Conservation (phyloP, 345 rosid species). For the Linum usitatissimum region DNA sequence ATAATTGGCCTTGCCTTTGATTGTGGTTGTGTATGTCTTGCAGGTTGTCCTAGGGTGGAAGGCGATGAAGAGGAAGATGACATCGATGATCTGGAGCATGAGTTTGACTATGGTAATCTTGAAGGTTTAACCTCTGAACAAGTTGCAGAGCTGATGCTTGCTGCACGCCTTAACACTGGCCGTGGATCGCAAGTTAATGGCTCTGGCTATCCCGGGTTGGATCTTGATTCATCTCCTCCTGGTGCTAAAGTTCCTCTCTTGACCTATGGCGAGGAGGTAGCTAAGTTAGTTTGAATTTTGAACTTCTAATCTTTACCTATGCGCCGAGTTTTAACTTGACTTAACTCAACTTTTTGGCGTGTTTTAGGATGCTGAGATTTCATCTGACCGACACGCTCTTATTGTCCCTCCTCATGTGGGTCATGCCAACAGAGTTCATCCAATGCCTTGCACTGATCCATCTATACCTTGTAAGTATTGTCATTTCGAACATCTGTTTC, state of each 20-base stretch:
- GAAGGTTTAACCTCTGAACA: constrained; percentile 1
- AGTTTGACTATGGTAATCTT: constrained; percentile 2
- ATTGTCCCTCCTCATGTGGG: neutral
- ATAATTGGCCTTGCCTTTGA: neutral
- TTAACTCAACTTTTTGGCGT: neutral
- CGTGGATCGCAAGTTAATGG: neutral
- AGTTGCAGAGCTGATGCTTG: constrained; percentile 1
- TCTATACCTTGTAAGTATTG: neutral
- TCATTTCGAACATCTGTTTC: neutral
- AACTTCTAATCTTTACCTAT: too few relatives aligned
- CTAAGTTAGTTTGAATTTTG: neutral
- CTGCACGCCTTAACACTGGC: constrained; percentile 1
- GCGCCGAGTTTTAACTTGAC: too few relatives aligned
- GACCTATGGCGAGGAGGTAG: constrained; percentile 7
- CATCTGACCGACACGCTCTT: neutral
- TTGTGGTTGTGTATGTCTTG: neutral
- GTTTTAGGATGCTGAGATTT: neutral
- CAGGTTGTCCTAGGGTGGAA: constrained; percentile 3
- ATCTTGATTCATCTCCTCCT: constrained; percentile 1
- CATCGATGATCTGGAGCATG: constrained; percentile 4
- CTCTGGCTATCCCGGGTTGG: neutral
- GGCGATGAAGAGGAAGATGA: constrained; percentile 5
- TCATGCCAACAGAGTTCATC: neutral
- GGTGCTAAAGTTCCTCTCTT: constrained; percentile 4
- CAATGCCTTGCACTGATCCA: neutral